Conservation (phyloP, 257 asterid species). For the Solanum appendiculatum region DNA sequence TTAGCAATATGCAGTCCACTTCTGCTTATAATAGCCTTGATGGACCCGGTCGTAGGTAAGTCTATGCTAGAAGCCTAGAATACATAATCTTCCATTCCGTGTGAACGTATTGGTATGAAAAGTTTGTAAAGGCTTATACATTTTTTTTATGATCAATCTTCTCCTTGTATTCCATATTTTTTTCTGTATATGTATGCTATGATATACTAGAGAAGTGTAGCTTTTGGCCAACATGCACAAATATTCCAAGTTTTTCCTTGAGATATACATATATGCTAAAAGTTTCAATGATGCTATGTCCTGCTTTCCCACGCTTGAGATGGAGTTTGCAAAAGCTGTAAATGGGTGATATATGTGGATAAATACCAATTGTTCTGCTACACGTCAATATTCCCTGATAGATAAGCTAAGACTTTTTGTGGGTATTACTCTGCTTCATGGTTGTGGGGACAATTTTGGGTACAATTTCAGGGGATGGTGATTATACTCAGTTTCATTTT, state of each 20-base stretch:
- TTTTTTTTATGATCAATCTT: background rate
- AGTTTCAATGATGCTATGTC: background rate
- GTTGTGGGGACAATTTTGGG: background rate
- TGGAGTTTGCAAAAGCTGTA: background rate
- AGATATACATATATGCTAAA: background rate
- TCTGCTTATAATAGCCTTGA: constrained; percentile 93
- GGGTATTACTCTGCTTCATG: background rate
- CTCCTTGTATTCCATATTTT: background rate
- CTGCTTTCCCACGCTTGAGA: background rate
- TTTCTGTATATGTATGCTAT: background rate
- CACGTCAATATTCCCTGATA: background rate
- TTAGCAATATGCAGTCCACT: constrained; percentile 36
- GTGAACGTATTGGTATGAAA: background rate
- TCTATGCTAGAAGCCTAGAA: background rate
- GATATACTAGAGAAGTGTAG: background rate
- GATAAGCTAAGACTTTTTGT: background rate
- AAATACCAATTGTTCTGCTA: background rate
- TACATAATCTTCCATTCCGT: background rate
- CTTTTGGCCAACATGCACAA: background rate
- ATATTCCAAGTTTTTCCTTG: background rate
- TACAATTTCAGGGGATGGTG: background rate
- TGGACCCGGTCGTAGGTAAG: constrained; percentile 88
- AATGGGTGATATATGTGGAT: background rate
- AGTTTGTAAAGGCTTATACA: background rate
- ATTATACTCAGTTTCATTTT: background rate